Conservation (phyloP, 2,329 filamentous ascomycete genomes). For the Myriosclerotinia scirpicola region DNA sequence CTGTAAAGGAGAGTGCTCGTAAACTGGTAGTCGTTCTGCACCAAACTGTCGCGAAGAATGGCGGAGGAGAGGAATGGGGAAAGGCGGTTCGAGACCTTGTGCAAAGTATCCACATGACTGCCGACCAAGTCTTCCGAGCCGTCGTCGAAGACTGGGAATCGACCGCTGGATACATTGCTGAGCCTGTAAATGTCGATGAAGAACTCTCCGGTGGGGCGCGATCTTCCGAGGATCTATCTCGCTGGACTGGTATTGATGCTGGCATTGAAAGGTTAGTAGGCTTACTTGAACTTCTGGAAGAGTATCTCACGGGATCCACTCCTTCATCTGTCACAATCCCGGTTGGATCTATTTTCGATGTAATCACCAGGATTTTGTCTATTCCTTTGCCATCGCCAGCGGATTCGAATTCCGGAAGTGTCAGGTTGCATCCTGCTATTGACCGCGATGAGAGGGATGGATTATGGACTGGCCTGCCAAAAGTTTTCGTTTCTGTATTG, state of each 20-base stretch:
- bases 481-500: conserved; percentile 71
- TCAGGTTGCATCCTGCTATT: conserved; percentile 71
- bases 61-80: conserved; percentile 74
- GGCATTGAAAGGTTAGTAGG: conserved; percentile 69
- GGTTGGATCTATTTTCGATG: conserved; percentile 65
- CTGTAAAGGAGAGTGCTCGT: conserved; percentile 58
- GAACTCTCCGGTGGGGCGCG: conserved; percentile 51
- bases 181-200: conserved; percentile 47
- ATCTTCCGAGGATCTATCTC: conserved; percentile 54
- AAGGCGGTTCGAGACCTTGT: conserved; percentile 63
- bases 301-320: conserved; percentile 64
- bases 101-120: conserved; percentile 65
- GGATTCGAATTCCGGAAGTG: conserved; percentile 28
- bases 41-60: conserved; percentile 78
- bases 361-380: conserved; percentile 68
- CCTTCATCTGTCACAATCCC: conserved; percentile 65
- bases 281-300: conserved; percentile 63
- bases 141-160: conserved; percentile 82
- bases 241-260: conserved; percentile 73
- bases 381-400: conserved; percentile 53
- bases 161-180: conserved; percentile 50
- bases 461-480: conserved; percentile 70
- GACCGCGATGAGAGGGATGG: conserved; percentile 78
- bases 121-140: conserved; percentile 75
- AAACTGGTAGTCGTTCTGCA: conserved; percentile 70